Base-by-base conservation (phyloP, 805 yeast genomes). In the Wickerhamiella slavikovae region DNA sequence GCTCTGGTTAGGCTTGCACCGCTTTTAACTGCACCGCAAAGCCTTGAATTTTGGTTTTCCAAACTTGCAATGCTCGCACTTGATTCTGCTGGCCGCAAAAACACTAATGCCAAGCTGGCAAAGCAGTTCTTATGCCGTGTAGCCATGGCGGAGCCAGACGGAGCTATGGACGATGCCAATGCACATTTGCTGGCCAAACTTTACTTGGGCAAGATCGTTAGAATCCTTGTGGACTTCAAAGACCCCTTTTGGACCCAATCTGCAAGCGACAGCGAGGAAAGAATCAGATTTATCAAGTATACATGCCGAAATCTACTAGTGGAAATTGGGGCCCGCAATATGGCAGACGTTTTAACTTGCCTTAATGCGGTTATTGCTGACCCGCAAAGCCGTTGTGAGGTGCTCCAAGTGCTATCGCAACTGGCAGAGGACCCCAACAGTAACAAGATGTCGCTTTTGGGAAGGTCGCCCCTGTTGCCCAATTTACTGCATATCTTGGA, bases 11-110 rank as follows among this genome's bases (percentile, higher is more conserved):
- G 44, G 10, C 40, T 55, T 11, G 41, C 34, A 3, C 50, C 55
- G 2, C 40, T 49, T 19, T 32, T 56, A 8, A 39, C 43, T 17
- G 38, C 41, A 23, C 28, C 30, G 10, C 42, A 49, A 6, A 42
- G 47, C 22, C 36, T 64, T 7, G 37, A 43, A 15, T 44, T 53
- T 23, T 72, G 78, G 77, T 52, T 66, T 28, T 48, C 52, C 17
- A 52, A 60, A 21, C 60, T 66, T 34, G 40, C 60, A 9, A 51
- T 51, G 9, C 64, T 66, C 1, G 69, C 74, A 0, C 50, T 69
- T 3, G 71, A 71, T 39, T 65, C 74, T 21, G 70, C 73, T 1
- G 72, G 76, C 2, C 52, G 49, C 30, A 58, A 55, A 31, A 39
- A 55, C n/a, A 42, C 41, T 5, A 51, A 63, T 2, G 60, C 54